Evolutionary conservation across 192 early-diverging fungal genomes (phyloP), one percentile per base, ranked within the genome.

Genomic region (Borealophlyctis nickersoniae): DNA sequence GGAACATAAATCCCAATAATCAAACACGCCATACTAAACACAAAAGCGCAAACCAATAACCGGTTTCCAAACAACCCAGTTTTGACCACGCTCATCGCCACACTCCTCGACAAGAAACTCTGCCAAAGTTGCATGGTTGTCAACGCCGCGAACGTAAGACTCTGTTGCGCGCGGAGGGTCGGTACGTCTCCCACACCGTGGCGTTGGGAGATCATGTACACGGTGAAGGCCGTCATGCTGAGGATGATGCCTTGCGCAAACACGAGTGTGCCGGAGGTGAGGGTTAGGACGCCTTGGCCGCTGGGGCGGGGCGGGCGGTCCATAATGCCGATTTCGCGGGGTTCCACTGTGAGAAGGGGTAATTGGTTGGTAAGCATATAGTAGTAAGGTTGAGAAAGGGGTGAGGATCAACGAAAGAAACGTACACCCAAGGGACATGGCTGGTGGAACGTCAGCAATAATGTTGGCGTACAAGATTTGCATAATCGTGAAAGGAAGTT

Each of bases 381-480:
- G 4, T 23, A 35, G 34, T 35, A 35, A 58, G 56, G 9, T 5
- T 22, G 5, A 13, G 31, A 5, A 48, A 58, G 5, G 14, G 7
- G 5, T 23, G 16, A 26, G 49, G 23, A 39, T 5, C 48, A 70
- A 61, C 19, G 28, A 56, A 13, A 59, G 27, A 4, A 63, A 56
- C 54, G 2, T 59, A 77, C 69, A 59, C 39, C 94, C 94, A 52
- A 98, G 79, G 9, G 93, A 91, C 79, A 97, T 87, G 0, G 96
- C 92, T 35, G 96, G 95, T 32, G 96, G 96, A 23, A 97, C 87
- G 79, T 97, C 95, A 54, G 95, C 94, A 71, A 97, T 93, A 45
- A 98, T 96, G 73, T 98, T 98, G 3, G 95, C 94, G 90, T 90
- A 94, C 50, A 97, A 77, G 76, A 97, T 95, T 87, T 92, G 90